Conservation (phyloP, 768 basidiomycete species). For the Auriculariales sp. region DNA sequence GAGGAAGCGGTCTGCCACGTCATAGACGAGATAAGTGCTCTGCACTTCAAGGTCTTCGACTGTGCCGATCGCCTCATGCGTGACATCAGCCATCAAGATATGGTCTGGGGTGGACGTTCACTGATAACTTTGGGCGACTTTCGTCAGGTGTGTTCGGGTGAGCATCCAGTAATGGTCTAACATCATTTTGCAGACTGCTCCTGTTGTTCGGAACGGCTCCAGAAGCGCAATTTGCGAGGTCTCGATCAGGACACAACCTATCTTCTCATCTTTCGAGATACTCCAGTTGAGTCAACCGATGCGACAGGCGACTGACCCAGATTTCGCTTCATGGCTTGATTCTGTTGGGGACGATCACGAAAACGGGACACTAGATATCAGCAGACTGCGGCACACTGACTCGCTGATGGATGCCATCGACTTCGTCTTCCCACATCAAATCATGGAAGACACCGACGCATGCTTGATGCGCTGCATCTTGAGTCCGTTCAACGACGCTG, state of each 20-base stretch:
- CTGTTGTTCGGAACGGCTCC: neutral
- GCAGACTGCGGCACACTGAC: neutral
- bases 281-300: too few relatives aligned
- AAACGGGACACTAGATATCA: neutral
- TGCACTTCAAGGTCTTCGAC: neutral
- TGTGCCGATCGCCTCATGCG: neutral
- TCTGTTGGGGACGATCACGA: neutral
- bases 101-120: neutral
- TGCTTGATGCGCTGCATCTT: conserved; percentile 21
- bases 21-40: neutral
- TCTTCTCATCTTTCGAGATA: too few relatives aligned
- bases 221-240: neutral
- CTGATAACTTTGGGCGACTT: neutral
- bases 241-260: too few relatives aligned
- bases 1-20: neutral
- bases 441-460: neutral
- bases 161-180: neutral
- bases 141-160: neutral
- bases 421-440: neutral
- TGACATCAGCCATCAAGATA: neutral
- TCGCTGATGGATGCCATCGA: neutral
- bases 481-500: conserved; percentile 22
- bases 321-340: neutral
- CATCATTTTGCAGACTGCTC: neutral
- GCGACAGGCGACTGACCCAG: neutral